Conservation (phyloP, 768 basidiomycete species). For the Pleurotus giganteus region DNA sequence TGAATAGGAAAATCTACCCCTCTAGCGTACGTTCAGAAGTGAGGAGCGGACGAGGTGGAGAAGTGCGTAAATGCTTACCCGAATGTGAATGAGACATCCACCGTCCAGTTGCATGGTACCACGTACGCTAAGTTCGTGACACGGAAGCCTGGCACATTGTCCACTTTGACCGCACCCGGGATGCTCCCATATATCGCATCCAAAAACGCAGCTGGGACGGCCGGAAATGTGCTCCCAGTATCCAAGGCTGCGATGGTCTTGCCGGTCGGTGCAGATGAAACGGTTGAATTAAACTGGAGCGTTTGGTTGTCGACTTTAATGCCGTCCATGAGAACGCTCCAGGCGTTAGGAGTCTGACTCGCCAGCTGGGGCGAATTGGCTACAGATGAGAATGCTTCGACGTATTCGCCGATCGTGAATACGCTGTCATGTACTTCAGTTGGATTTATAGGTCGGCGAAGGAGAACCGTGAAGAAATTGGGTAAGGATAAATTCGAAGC, state of each 20-base stretch:
- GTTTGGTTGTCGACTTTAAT: constrained; percentile 57
- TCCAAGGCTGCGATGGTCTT: constrained; percentile 61
- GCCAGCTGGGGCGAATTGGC: constrained; percentile 47
- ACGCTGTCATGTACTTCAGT: constrained; percentile 52
- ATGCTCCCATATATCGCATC: constrained; percentile 62
- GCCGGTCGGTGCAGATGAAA: constrained; percentile 37
- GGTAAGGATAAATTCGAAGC: constrained; percentile 50
- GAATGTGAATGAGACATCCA: constrained; percentile 67
- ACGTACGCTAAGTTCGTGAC: constrained; percentile 57
- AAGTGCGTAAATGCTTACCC: constrained; percentile 32
- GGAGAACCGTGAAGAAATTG: constrained; percentile 61
- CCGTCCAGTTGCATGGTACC: constrained; percentile 59
- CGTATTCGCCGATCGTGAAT: constrained; percentile 59
- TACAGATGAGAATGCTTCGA: constrained; percentile 48
- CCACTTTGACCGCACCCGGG: constrained; percentile 44
- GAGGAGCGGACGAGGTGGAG: not conserved
- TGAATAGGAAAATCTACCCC: constrained; percentile 60
- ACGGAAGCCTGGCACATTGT: constrained; percentile 29
- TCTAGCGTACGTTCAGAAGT: constrained; percentile 9
- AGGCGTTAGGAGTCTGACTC: constrained; percentile 53
- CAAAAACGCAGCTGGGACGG: constrained; percentile 48
- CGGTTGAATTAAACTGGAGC: constrained; percentile 45
- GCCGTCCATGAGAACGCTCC: constrained; percentile 46
- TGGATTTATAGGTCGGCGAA: constrained; percentile 59
- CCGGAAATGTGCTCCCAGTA: constrained; percentile 67